These are phyloP conservation scores for Cyberlindnera americana DNA, from an alignment of 805 yeast genomes.

Conservation along the genomic window DNA sequence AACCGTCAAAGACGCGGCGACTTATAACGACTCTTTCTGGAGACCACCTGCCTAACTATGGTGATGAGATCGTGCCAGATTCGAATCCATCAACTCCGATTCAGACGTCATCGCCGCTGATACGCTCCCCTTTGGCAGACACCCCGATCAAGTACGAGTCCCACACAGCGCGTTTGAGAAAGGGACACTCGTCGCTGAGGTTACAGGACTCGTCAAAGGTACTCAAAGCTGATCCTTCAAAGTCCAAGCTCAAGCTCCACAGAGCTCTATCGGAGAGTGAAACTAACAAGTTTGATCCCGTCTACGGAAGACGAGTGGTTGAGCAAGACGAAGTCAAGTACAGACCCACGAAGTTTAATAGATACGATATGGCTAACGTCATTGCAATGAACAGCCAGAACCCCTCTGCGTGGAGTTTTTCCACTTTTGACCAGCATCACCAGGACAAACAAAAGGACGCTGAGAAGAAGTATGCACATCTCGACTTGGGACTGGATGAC, in stretches of 20 bases:
- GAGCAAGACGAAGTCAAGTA: constrained; percentile 46
- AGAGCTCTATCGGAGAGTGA: constrained; percentile 67
- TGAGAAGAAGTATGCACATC: constrained; percentile 5
- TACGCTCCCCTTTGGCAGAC: neutral
- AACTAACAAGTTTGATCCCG: constrained; percentile 52
- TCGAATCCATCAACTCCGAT: neutral
- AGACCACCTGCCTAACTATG: constrained; percentile 3
- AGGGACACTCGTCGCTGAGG: constrained; percentile 5
- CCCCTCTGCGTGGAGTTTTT: constrained; percentile 6
- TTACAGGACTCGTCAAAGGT: constrained; percentile 5
- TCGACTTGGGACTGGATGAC: constrained; percentile 54
- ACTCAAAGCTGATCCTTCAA: constrained; percentile 1
- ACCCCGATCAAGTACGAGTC: constrained; percentile 5
- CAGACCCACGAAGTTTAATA: constrained; percentile 34
- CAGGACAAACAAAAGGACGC: neutral
- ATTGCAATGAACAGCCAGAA: neutral
- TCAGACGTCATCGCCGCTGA: neutral
- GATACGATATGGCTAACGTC: constrained; percentile 1
- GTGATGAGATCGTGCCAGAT: constrained; percentile 8
- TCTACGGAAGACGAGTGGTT: constrained; percentile 49
- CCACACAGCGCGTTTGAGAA: constrained; percentile 5
- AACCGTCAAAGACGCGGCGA: neutral
- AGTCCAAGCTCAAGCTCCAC: constrained; percentile 33
- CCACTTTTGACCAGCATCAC: constrained; percentile 6
- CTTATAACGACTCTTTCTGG: neutral